These are phyloP conservation scores for Mortierella sp. DNA, from an alignment of 371 early-diverging fungal genomes.

Conservation along the genomic window DNA sequence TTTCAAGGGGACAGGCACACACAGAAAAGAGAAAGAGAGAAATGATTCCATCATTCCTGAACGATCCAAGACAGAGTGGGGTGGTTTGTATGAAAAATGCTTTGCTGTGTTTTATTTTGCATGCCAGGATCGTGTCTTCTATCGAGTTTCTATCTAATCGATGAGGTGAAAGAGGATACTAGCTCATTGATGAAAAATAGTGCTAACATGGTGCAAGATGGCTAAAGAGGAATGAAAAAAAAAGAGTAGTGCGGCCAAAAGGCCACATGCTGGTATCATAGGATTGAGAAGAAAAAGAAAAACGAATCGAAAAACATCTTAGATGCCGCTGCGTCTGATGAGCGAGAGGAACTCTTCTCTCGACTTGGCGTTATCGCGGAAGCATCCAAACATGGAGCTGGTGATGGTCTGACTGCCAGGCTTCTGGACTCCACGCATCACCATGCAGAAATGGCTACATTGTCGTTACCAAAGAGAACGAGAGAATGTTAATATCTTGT, in stretches of 20 bases:
- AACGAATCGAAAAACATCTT: background rate
- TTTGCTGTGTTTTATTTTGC: background rate
- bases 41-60: conserved; percentile 25
- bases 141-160: background rate
- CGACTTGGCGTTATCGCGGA: conserved; percentile 93
- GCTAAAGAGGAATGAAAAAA: background rate
- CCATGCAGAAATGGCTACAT: conserved; percentile 92
- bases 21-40: background rate
- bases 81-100: conserved; percentile 6
- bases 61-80: background rate
- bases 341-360: conserved; percentile 88
- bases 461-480: background rate
- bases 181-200: background rate
- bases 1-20: background rate
- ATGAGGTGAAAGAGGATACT: background rate
- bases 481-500: background rate
- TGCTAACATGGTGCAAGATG: background rate
- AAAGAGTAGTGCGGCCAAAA: background rate
- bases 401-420: conserved; percentile 95
- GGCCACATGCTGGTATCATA: conserved; percentile 14
- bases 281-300: background rate
- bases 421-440: conserved; percentile 96
- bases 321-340: conserved; percentile 16
- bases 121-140: background rate
- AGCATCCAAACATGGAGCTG: conserved; percentile 95